These are phyloP conservation scores for Lepiota venenata DNA, from an alignment of 768 basidiomycete genomes.

Conservation along the genomic window DNA sequence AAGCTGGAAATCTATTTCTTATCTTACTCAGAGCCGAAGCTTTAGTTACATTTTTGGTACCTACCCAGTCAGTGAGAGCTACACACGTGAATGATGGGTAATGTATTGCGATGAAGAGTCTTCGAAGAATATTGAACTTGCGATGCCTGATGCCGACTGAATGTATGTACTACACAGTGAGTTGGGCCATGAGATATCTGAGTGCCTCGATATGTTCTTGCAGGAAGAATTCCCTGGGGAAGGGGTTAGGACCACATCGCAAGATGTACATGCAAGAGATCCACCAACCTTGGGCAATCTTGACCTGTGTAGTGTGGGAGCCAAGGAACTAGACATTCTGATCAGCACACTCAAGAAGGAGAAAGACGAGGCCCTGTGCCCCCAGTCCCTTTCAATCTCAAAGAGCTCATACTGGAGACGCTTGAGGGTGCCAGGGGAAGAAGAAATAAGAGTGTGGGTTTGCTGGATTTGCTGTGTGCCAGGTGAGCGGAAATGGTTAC, in stretches of 20 bases:
- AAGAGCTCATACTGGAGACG: constrained; percentile 70
- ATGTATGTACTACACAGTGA: constrained; percentile 68
- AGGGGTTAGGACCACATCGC: constrained; percentile 6
- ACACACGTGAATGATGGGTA: constrained; percentile 9
- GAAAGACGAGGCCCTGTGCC: constrained; percentile 83
- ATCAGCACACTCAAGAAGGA: constrained; percentile 68
- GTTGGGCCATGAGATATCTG: constrained; percentile 63
- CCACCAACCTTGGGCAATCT: constrained; percentile 91
- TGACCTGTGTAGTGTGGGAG: constrained; percentile 90
- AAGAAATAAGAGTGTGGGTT: constrained; percentile 53
- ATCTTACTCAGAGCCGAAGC: no score
- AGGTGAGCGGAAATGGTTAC: constrained; percentile 9
- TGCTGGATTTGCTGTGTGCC: constrained; percentile 59
- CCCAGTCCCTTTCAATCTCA: constrained; percentile 70
- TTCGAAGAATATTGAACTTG: constrained; percentile 78
- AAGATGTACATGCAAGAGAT: constrained; percentile 18
- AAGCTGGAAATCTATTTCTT: no score
- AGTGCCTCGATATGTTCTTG: constrained; percentile 53
- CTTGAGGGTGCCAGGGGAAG: constrained; percentile 57
- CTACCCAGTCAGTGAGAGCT: constrained; percentile 10
- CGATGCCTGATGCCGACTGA: constrained; percentile 55
- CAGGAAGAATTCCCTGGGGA: constrained; percentile 68
- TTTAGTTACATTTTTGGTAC: no score
- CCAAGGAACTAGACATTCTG: constrained; percentile 92
- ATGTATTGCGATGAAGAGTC: constrained; percentile 83